A percentile compares a stretch with the other conserved stretches of the same genome.
Evolutionary conservation across 2,329 filamentous ascomycete species (phyloP).

Genomic region (Blastomyces silverae): DNA sequence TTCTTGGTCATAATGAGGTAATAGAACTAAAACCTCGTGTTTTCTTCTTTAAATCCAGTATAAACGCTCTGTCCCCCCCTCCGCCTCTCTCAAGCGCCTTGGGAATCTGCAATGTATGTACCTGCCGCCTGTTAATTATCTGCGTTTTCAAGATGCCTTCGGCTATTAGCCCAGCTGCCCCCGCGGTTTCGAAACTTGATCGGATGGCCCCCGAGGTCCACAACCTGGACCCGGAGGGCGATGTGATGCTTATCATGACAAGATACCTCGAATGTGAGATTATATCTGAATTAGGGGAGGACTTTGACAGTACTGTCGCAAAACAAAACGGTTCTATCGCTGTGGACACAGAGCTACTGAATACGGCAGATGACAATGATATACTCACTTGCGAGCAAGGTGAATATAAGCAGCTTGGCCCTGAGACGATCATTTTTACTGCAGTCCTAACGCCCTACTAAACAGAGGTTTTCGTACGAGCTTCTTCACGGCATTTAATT

Average conservation of each 20-base stretch:
- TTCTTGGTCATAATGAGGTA: conserved; percentile 7
- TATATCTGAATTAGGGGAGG: conserved; percentile 11
- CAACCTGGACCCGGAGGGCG: conserved; percentile 20
- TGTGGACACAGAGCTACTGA: conserved; percentile 1
- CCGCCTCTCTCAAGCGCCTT: neutral
- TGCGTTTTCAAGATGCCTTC: conserved; percentile 18
- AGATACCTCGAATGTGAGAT: conserved; percentile 18
- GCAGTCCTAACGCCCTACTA: neutral
- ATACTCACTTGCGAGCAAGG: conserved; percentile 19
- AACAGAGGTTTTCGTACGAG: conserved; percentile 20
- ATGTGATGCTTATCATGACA: conserved; percentile 19
- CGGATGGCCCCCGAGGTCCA: conserved; percentile 14
- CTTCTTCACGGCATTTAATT: conserved; percentile 22
- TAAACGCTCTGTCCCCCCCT: neutral
- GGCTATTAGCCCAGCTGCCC: conserved; percentile 14
- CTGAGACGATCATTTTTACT: neutral
- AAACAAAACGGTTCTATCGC: neutral
- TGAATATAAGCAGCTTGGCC: conserved; percentile 7
- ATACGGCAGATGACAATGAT: conserved; percentile 1
- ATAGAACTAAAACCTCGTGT: neutral
- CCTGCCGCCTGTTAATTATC: neutral
- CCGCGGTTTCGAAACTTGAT: conserved; percentile 10
- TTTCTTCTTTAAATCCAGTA: neutral
- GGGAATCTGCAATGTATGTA: neutral
- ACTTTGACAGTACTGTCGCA: neutral